Evolutionary conservation across 805 yeast genomes (phyloP).

Genomic region (Isabelozyma heimii): DNA sequence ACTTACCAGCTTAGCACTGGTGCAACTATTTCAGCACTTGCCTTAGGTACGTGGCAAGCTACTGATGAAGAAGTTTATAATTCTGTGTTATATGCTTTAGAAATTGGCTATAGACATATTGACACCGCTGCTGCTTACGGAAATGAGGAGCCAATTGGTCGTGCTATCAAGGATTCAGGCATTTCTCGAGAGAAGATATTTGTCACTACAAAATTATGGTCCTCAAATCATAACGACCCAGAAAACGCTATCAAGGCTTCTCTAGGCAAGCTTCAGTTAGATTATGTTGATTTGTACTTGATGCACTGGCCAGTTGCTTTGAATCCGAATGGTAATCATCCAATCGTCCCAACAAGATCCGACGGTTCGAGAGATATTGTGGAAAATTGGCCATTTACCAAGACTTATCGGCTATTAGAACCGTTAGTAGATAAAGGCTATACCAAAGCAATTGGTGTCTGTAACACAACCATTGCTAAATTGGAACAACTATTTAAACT

Average conservation of each 20-base stretch:
- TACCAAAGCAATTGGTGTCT: slow-evolving; percentile 70
- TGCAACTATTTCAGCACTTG: slow-evolving; percentile 12
- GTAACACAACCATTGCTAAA: slow-evolving; percentile 57
- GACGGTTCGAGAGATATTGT: slow-evolving; percentile 35
- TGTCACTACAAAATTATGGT: slow-evolving; percentile 71
- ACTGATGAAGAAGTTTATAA: slow-evolving; percentile 45
- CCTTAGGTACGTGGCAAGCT: slow-evolving; percentile 31
- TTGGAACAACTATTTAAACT: slow-evolving; percentile 44
- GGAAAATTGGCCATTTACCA: slow-evolving; percentile 39
- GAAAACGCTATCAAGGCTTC: slow-evolving; percentile 55
- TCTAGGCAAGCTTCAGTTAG: slow-evolving; percentile 60
- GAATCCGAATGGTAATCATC: slow-evolving; percentile 35
- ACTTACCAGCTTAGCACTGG: slow-evolving; percentile 3
- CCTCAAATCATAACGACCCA: slow-evolving; percentile 50
- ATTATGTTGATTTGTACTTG: slow-evolving; percentile 74
- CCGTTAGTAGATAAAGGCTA: slow-evolving; percentile 51
- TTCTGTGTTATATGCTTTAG: slow-evolving; percentile 57
- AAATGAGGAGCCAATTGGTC: slow-evolving; percentile 66
- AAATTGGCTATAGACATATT: slow-evolving; percentile 70
- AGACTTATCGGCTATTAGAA: slow-evolving; percentile 59
- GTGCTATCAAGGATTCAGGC: slow-evolving; percentile 52
- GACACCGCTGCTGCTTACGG: slow-evolving; percentile 72
- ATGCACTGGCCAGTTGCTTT: slow-evolving; percentile 74
- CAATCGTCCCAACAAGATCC: slow-evolving; percentile 28
- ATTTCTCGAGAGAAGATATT: slow-evolving; percentile 64